These are phyloP conservation scores for Coprinopsis strossmayeri DNA, from an alignment of 768 basidiomycete species.

Conservation along the genomic window DNA sequence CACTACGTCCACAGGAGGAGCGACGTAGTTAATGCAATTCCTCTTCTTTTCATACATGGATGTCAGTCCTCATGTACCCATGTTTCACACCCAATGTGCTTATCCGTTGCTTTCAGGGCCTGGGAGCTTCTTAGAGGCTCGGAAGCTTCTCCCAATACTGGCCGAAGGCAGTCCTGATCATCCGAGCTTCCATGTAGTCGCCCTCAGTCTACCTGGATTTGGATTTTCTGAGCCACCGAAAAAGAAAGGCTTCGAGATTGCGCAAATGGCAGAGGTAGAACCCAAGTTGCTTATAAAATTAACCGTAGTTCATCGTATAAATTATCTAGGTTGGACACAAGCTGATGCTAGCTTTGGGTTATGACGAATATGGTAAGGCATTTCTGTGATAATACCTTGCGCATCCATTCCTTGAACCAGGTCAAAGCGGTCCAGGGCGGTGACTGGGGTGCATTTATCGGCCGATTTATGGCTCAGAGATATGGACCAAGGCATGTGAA, in stretches of 20 bases:
- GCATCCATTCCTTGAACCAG: background rate
- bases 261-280: conserved; percentile 31
- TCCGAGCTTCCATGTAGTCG: conserved; percentile 36
- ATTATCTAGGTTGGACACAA: no score
- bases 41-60: conserved; percentile 42
- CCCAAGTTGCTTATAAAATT: no score
- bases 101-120: no score
- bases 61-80: no score
- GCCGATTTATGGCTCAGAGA: conserved; percentile 19
- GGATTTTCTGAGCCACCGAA: conserved; percentile 53
- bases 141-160: no score
- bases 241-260: conserved; percentile 39
- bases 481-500: conserved; percentile 36
- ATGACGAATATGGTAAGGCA: conserved; percentile 38
- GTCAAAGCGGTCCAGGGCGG: conserved; percentile 24
- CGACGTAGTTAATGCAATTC: conserved; percentile 34
- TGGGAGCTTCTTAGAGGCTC: no score
- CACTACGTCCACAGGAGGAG: conserved; percentile 58
- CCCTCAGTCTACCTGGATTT: conserved; percentile 50
- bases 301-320: no score
- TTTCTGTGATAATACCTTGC: background rate
- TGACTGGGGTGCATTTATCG: conserved; percentile 21
- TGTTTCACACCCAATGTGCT: no score
- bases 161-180: background rate
- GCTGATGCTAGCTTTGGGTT: conserved; percentile 42